Evolutionary conservation across 2,329 filamentous ascomycete genomes (phyloP), one percentile per base, ranked within the genome.

Genomic region (Pseudocercospora fijiensis): DNA sequence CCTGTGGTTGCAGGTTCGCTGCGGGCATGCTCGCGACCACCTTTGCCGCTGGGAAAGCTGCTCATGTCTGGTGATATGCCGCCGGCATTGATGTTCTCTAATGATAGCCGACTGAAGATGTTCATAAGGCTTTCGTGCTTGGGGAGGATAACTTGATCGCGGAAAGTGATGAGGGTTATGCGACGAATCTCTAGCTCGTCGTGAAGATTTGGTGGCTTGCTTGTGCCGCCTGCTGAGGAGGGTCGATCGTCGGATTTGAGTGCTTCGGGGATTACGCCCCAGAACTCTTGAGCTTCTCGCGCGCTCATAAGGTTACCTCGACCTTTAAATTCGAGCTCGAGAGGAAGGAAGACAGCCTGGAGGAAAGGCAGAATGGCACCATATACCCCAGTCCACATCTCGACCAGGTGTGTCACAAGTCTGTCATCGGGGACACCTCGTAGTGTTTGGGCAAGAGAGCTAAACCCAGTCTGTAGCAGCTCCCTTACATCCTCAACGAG

Each of bases 301-400:
- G 85, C 77, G 0, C 85, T 88, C 85, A 98, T 89, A 61, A 98
- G 85, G 0, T 86, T 82, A 16, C 95, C 95, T 53, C 85, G 85
- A 5, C 94, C 95, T 59, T 91, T 89, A 75, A 99, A 96, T 75
- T 99, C 95, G 10, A 96, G 85, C 73, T 99, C 95, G 0, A 99
- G 80, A 0, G 93, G 95, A 1, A 99, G 81, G 74, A 99, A 97
- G 0, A 97, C 93, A 0, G 94, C 92, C 79, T 98, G 94, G 71
- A 99, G 88, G 74, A 96, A 98, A 0, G 95, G 95, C 4, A 98
- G 79, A 41, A 98, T 91, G 6, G 86, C 90, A 2, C 92, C 94
- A 72, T 97, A 97, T 0, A 95, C 93, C 53, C 95, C 88, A 64
- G 96, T 86, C 95, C 95, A 99, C 74, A 97, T 88, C 74, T 96